Evolutionary conservation across 73 alveolate species (phyloP), one percentile per base, ranked within the genome.

Genomic region (Blepharisma stoltei): DNA sequence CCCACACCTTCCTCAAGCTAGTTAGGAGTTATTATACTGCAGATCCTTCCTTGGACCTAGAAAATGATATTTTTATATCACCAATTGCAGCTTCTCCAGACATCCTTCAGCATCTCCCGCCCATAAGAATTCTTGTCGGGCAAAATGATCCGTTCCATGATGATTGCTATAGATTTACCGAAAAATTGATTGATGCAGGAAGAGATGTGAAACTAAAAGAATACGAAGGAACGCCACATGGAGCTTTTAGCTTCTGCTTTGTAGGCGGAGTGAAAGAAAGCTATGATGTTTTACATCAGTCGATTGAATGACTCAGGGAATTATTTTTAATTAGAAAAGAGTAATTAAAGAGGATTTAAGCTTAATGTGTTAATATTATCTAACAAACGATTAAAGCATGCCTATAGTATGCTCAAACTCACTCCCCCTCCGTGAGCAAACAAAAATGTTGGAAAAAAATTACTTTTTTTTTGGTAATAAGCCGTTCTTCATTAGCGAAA

Each of bases 1-100:
- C 95, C 21, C 80, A 81, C 70, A 84, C 93, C 45, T 87, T 94
- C 80, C 89, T 96, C 54, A 70, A 65, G 67, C 81, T 95, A 76
- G 86, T 95, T 66, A 78, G 86, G 54, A 83, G 86, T 49, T 80
- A 94, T 70, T 96, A 96, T 80, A 54, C 89, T 52, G 93, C 91
- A 27, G 71, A 81, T 6, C n/a, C 70, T 23, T 44, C 43, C 48
- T 86, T 71, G 55, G 87, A 78, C 43, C 86, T 88, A 3, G 70
- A 82, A 0, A 46, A 53, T 20, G 91, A 93, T 76, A 97, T 95
- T 0, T 84, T 14, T 46, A 78, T 21, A 84, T 71, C 76, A 9
- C 98, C 96, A 8, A 23, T 55, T 44, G 9, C 55, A 20, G 88
- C 92, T 6, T 37, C 83, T 0, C 84, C 79, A 20, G 87, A 83